These are phyloP conservation scores for Isatis tinctoria DNA, from an alignment of 345 rosid genomes.

Conservation along the genomic window DNA sequence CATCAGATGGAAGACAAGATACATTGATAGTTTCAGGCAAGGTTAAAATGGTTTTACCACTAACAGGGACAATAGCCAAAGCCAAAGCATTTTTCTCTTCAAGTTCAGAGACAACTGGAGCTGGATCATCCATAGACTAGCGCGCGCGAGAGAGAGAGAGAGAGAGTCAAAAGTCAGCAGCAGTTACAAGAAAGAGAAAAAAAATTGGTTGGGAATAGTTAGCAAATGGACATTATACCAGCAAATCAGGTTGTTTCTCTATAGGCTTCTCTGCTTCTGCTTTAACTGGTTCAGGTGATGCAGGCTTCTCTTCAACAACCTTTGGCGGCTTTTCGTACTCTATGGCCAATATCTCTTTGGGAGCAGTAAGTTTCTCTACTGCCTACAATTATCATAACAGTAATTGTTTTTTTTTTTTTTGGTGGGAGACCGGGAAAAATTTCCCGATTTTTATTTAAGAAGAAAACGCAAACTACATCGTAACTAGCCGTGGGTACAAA, in stretches of 20 bases:
- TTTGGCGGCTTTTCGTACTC: slow-evolving; percentile 57
- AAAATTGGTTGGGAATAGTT: background rate
- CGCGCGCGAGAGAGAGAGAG: too few relatives aligned
- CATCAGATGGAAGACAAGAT: background rate
- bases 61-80: slow-evolving; percentile 83
- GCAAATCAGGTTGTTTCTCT: slow-evolving; percentile 69
- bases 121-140: slow-evolving; percentile 76
- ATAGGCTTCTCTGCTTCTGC: slow-evolving; percentile 46
- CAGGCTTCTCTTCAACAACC: slow-evolving; percentile 48
- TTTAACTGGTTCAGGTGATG: slow-evolving; percentile 60
- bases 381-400: slow-evolving; percentile 19
- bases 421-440: too few relatives aligned
- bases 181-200: background rate
- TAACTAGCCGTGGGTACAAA: too few relatives aligned
- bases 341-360: slow-evolving; percentile 76
- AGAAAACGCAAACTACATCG: too few relatives aligned
- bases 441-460: too few relatives aligned
- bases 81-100: slow-evolving; percentile 89
- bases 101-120: slow-evolving; percentile 60
- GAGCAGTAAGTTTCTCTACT: slow-evolving; percentile 52
- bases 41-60: slow-evolving; percentile 39
- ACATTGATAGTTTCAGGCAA: background rate
- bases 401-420: too few relatives aligned
- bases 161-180: slow-evolving; percentile 8
- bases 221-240: slow-evolving; percentile 43